phyloP scores from a whole-genome alignment of 768 basidiomycete genomes.

The Rhizopogon vinicolor region DNA sequence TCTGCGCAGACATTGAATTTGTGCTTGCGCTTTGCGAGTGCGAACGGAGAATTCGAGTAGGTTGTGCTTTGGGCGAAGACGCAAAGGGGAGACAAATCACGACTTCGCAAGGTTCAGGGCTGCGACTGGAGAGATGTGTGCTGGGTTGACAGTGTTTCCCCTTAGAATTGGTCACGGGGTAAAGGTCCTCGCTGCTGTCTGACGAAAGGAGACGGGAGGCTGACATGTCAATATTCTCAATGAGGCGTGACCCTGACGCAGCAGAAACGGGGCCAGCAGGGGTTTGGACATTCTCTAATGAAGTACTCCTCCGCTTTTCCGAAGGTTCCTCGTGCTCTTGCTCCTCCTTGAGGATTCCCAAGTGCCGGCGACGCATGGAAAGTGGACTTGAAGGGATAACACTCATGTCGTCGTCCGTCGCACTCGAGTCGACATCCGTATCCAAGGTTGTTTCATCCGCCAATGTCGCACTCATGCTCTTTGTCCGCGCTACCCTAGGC shows the following conservation, averaged over 20 bases:
- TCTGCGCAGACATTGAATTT: background rate
- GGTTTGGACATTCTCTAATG: no score
- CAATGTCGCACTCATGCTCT: background rate
- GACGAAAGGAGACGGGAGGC: no score
- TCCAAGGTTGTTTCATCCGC: background rate
- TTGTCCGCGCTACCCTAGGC: background rate
- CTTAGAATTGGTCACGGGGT: background rate
- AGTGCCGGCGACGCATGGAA: constrained; percentile 10
- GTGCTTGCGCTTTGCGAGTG: constrained; percentile 12
- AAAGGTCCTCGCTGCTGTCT: no score
- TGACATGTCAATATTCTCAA: no score
- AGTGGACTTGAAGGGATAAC: constrained; percentile 23
- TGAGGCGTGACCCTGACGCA: no score
- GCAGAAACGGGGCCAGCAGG: no score
- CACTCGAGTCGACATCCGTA: constrained; percentile 2
- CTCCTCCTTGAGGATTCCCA: constrained; percentile 22
- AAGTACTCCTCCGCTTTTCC: constrained; percentile 1
- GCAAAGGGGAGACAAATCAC: constrained; percentile 21
- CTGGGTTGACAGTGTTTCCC: constrained; percentile 17
- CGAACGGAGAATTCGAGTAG: constrained; percentile 21
- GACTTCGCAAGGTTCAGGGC: constrained; percentile 8
- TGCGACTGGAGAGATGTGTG: constrained; percentile 11
- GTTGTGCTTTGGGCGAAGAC: constrained; percentile 10
- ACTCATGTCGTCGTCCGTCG: constrained; percentile 5
- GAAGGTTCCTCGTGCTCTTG: constrained; percentile 14